phyloP scores from a whole-genome alignment of 2,329 filamentous ascomycete genomes.

The Fusarium clavum region DNA sequence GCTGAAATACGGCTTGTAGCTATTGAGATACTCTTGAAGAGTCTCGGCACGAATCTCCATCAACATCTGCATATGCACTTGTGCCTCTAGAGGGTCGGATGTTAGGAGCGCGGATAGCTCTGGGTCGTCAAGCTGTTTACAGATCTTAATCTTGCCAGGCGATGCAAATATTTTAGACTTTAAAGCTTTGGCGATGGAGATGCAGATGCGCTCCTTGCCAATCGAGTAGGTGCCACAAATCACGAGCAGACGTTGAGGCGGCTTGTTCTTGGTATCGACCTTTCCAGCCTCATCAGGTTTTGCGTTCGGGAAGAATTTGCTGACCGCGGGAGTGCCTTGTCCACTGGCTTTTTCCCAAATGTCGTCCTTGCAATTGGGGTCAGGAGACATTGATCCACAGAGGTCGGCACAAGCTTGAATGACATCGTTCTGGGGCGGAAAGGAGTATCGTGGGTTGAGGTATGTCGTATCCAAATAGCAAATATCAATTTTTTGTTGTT shows the following conservation, averaged over 20 bases:
- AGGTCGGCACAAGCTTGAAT: slow-evolving; percentile 89
- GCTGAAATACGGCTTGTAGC: slow-evolving; percentile 83
- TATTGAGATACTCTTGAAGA: slow-evolving; percentile 86
- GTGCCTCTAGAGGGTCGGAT: slow-evolving; percentile 81
- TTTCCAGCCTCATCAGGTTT: slow-evolving; percentile 48
- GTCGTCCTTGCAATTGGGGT: slow-evolving; percentile 63
- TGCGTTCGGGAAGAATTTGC: slow-evolving; percentile 63
- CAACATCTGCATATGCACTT: slow-evolving; percentile 97
- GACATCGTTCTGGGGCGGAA: slow-evolving; percentile 89
- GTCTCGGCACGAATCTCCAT: slow-evolving; percentile 95
- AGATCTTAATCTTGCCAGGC: slow-evolving; percentile 84
- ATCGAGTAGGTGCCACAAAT: slow-evolving; percentile 98
- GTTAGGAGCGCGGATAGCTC: slow-evolving; percentile 85
- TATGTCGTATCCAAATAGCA: slow-evolving; percentile 99
- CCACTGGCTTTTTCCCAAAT: slow-evolving; percentile 60
- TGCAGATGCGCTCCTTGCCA: slow-evolving; percentile 94
- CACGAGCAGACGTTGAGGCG: slow-evolving; percentile 77
- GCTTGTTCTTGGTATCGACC: slow-evolving; percentile 43
- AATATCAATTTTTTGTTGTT: slow-evolving; percentile 89
- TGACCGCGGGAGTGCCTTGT: slow-evolving; percentile 59
- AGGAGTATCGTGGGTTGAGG: slow-evolving; percentile 93
- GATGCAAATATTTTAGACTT: slow-evolving; percentile 91
- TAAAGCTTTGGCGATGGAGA: slow-evolving; percentile 89
- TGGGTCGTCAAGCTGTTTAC: slow-evolving; percentile 84
- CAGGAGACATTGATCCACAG: slow-evolving; percentile 80